Percentiles rank a stretch among this genome's conserved stretches.
phyloP scores from a whole-genome alignment of 345 rosid genomes.

The Microcos paniculata region DNA sequence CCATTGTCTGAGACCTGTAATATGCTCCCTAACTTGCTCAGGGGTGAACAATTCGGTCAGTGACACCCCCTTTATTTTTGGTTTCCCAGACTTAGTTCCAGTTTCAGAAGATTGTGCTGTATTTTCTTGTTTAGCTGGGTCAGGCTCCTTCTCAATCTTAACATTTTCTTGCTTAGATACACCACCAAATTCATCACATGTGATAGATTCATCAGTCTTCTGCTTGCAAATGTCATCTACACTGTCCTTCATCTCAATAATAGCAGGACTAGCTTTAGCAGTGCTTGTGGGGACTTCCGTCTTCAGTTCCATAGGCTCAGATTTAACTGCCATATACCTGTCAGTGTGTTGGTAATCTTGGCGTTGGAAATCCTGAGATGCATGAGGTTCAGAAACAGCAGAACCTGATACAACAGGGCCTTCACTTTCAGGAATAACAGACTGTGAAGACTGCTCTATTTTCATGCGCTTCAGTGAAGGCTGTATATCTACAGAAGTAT shows the following conservation, averaged over 20 bases:
- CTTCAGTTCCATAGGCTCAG: slow-evolving; percentile 57
- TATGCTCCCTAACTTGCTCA: slow-evolving; percentile 94
- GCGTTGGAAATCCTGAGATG: slow-evolving; percentile 41
- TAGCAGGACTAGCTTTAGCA: slow-evolving; percentile 50
- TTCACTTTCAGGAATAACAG: slow-evolving; percentile 44
- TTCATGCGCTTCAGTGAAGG: slow-evolving; percentile 85
- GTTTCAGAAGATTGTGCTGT: slow-evolving; percentile 44
- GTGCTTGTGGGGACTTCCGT: slow-evolving; percentile 47
- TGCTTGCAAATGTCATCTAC: slow-evolving; percentile 46
- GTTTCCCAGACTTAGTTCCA: slow-evolving; percentile 81
- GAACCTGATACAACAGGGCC: slow-evolving; percentile 42
- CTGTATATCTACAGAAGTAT: slow-evolving; percentile 51
- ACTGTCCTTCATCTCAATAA: slow-evolving; percentile 49
- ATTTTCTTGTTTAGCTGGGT: slow-evolving; percentile 56
- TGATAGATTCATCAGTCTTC: slow-evolving; percentile 44
- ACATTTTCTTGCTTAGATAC: slow-evolving; percentile 44
- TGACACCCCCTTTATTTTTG: slow-evolving; percentile 94
- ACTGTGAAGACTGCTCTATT: slow-evolving; percentile 60
- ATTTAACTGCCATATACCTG: slow-evolving; percentile 39
- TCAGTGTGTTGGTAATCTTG: slow-evolving; percentile 52
- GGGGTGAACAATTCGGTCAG: slow-evolving; percentile 95
- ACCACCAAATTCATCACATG: slow-evolving; percentile 30
- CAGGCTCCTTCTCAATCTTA: slow-evolving; percentile 55
- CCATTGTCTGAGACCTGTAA: slow-evolving; percentile 94
- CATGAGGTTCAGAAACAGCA: slow-evolving; percentile 33